Evolutionary conservation across 176 grass and related monocot species (phyloP).

Genomic region (Cenchrus fungigraminus): DNA sequence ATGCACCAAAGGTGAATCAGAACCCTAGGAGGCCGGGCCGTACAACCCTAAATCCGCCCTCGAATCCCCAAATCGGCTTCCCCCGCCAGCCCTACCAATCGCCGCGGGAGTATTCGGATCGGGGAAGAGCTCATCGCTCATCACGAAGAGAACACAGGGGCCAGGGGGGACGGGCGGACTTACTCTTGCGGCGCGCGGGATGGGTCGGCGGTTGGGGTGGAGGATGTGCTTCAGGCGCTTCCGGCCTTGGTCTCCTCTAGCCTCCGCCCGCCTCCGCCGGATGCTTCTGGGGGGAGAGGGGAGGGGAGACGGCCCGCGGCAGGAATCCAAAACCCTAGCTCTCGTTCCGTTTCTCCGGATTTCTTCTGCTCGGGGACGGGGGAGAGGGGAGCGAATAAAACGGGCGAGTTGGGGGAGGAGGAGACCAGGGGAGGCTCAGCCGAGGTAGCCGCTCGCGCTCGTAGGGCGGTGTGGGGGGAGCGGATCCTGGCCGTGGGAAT

Average conservation of each 20-base stretch:
- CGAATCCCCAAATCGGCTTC: neutral
- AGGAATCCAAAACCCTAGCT: constrained; percentile 35
- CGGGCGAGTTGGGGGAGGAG: neutral
- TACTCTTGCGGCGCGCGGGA: constrained; percentile 5
- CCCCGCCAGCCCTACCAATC: neutral
- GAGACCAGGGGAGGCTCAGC: neutral
- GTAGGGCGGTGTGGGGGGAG: neutral
- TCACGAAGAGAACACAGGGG: neutral
- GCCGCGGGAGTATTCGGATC: neutral
- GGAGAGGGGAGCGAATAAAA: neutral
- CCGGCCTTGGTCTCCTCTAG: neutral
- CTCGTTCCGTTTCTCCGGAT: neutral
- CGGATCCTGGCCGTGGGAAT: constrained; percentile 31
- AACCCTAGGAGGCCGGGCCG: no score
- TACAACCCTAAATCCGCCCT: constrained; percentile 6
- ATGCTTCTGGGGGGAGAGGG: neutral
- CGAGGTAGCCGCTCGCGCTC: neutral
- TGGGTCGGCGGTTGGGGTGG: neutral
- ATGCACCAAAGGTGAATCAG: neutral
- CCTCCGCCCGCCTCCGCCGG: neutral
- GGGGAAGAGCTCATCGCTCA: neutral
- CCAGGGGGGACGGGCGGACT: neutral
- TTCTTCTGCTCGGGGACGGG: neutral
- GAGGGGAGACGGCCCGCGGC: neutral
- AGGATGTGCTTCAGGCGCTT: neutral